These are phyloP conservation scores for Teratosphaeria gauchensis DNA, from an alignment of 2,329 filamentous ascomycete genomes.

Conservation along the genomic window DNA sequence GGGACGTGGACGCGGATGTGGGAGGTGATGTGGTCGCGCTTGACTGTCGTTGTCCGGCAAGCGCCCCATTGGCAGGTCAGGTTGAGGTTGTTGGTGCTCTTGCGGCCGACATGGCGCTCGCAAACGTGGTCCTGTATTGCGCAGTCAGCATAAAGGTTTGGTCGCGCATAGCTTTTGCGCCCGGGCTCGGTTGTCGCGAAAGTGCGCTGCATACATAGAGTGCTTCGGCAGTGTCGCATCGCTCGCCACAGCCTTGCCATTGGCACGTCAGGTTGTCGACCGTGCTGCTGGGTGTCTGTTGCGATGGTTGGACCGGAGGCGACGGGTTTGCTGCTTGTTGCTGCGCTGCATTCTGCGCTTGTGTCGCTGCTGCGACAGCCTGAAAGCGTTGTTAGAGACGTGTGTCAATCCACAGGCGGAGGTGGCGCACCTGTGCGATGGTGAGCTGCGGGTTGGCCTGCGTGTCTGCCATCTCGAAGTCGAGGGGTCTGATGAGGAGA, in stretches of 20 bases:
- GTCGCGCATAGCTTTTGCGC: neutral
- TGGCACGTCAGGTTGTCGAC: constrained; percentile 46
- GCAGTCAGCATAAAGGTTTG: neutral
- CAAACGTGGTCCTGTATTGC: constrained; percentile 79
- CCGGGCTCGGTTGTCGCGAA: neutral
- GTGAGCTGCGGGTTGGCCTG: neutral
- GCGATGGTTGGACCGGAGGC: constrained; percentile 18
- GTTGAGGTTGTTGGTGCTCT: constrained; percentile 98
- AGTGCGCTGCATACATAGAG: constrained; percentile 48
- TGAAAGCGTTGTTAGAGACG: constrained; percentile 5
- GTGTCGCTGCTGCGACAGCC: constrained; percentile 14
- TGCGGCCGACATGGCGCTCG: constrained; percentile 94
- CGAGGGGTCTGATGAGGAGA: neutral
- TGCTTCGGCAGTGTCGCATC: constrained; percentile 47
- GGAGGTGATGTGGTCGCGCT: constrained; percentile 97
- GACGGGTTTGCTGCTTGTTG: constrained; percentile 16
- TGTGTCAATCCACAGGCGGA: neutral
- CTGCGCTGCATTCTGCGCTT: constrained; percentile 22
- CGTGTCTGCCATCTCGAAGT: neutral
- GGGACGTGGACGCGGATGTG: constrained; percentile 99
- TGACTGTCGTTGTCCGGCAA: constrained; percentile 92
- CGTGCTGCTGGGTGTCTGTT: constrained; percentile 22
- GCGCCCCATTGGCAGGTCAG: constrained; percentile 95
- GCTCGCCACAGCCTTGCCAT: constrained; percentile 54
- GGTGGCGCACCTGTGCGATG: neutral